These are phyloP conservation scores for Penicillium thymicola DNA, from an alignment of 2,329 filamentous ascomycete genomes.

Conservation along the genomic window DNA sequence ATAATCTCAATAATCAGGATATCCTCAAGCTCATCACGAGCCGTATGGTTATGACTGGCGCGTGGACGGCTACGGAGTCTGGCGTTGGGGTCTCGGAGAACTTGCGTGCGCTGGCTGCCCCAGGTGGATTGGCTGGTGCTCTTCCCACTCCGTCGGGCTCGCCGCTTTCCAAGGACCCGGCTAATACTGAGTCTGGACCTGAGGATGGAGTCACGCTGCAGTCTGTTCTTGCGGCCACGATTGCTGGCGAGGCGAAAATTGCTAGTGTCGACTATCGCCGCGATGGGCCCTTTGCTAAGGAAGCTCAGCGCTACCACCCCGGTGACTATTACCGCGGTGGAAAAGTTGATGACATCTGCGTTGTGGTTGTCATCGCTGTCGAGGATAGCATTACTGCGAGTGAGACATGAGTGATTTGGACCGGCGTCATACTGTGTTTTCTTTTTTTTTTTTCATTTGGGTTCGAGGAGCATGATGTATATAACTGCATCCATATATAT, in stretches of 20 bases:
- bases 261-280: conserved; percentile 77
- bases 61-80: conserved; percentile 65
- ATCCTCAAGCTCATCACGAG: conserved; percentile 75
- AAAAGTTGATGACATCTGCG: conserved; percentile 94
- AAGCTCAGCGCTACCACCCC: conserved; percentile 84
- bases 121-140: conserved; percentile 40
- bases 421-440: neutral
- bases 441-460: neutral
- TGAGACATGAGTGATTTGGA: neutral
- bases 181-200: conserved; percentile 12
- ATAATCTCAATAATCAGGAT: conserved; percentile 90
- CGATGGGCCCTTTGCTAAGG: conserved; percentile 91
- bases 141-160: conserved; percentile 16
- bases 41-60: conserved; percentile 69
- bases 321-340: conserved; percentile 84
- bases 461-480: conserved; percentile 2
- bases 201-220: conserved; percentile 59
- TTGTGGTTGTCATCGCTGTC: conserved; percentile 73
- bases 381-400: conserved; percentile 47
- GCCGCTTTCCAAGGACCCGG: conserved; percentile 5
- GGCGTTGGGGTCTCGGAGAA: conserved; percentile 63
- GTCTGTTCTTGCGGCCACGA: conserved; percentile 71
- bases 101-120: conserved; percentile 53
- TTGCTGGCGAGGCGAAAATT: conserved; percentile 77
- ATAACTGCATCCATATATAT: neutral